Conservation (phyloP, 1,139 yeast genomes). For the Blastobotrys persicus region DNA sequence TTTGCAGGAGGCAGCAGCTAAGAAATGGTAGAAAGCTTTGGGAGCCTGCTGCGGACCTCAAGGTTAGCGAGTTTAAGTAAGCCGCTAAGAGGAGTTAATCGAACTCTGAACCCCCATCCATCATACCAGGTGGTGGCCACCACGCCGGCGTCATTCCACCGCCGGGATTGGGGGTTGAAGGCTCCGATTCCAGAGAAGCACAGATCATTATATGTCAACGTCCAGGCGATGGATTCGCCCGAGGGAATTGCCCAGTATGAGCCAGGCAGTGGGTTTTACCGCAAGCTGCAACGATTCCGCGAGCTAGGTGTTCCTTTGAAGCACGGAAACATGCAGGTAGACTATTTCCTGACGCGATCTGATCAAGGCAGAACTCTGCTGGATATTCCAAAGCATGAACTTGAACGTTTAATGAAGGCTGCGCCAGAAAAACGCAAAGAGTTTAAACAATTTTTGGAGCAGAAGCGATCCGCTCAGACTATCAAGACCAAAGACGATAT, state of each 20-base stretch:
- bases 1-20: background rate
- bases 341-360: slow-evolving; percentile 4
- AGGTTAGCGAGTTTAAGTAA: slow-evolving; percentile 27
- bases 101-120: slow-evolving; percentile 36
- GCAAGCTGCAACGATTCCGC: slow-evolving; percentile 51
- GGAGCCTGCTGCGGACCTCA: slow-evolving; percentile 32
- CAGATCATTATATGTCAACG: slow-evolving; percentile 48
- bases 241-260: slow-evolving; percentile 55
- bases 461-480: background rate
- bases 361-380: slow-evolving; percentile 2
- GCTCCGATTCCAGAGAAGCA: slow-evolving; percentile 52
- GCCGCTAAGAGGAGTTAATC: slow-evolving; percentile 26
- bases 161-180: slow-evolving; percentile 67
- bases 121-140: slow-evolving; percentile 59
- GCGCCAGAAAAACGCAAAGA: slow-evolving; percentile 6
- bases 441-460: slow-evolving; percentile 1
- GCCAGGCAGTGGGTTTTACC: slow-evolving; percentile 46
- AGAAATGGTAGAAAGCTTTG: slow-evolving; percentile 15
- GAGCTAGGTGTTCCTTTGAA: slow-evolving; percentile 48
- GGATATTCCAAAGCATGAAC: slow-evolving; percentile 2
- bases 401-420: slow-evolving; percentile 3
- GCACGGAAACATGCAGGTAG: slow-evolving; percentile 18
- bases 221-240: slow-evolving; percentile 51
- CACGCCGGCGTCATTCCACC: slow-evolving; percentile 51
- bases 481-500: slow-evolving; percentile 3